Evolutionary conservation across 2,329 filamentous ascomycete species (phyloP).

Genomic region (Gyromitra esculenta): DNA sequence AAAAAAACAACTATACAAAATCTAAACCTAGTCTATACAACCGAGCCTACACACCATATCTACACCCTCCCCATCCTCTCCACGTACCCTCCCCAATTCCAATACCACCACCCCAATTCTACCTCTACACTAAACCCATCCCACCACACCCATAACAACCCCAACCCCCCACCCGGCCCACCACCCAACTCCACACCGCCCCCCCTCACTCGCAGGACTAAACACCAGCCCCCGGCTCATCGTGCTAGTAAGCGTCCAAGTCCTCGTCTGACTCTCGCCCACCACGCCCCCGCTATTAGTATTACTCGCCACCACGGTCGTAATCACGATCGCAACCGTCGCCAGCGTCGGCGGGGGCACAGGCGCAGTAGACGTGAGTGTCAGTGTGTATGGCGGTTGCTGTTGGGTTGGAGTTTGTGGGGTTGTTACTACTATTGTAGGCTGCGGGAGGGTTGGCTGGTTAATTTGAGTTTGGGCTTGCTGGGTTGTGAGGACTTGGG

Average conservation of each 20-base stretch:
- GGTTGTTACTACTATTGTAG: not conserved
- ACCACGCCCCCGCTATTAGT: not conserved
- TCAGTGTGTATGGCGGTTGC: constrained; percentile 3
- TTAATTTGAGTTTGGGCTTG: not conserved
- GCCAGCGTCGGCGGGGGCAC: not conserved
- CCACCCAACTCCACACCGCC: not conserved
- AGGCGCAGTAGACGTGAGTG: constrained; percentile 11
- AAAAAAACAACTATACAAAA: not conserved
- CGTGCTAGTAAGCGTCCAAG: constrained; percentile 13
- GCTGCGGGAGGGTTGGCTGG: not conserved
- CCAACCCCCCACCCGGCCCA: not conserved
- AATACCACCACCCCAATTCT: not conserved
- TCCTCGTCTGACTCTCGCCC: not conserved
- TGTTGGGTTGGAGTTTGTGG: not conserved
- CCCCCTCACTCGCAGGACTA: not conserved
- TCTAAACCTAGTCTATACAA: not conserved
- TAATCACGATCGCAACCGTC: constrained; percentile 15
- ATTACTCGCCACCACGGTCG: constrained; percentile 19
- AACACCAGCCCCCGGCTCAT: constrained; percentile 19
- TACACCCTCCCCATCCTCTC: not conserved
- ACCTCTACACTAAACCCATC: not conserved
- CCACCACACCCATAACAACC: not conserved
- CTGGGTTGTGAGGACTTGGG: not conserved
- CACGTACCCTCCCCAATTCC: not conserved
- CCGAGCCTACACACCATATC: not conserved